These are phyloP conservation scores for Aspergillus sp. DNA, from an alignment of 2,329 filamentous ascomycete genomes.

Conservation along the genomic window DNA sequence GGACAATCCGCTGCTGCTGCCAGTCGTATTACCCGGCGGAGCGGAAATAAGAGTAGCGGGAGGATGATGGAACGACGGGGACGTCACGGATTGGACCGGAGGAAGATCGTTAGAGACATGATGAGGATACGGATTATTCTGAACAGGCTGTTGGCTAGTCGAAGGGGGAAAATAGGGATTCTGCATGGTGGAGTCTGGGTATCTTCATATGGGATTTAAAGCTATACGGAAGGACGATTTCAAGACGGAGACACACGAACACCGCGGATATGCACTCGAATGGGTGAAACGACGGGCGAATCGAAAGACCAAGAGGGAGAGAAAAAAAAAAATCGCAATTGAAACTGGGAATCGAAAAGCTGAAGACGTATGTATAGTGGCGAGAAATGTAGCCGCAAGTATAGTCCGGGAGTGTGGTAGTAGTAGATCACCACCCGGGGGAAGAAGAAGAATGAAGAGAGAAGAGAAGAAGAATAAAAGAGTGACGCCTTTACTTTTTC, in stretches of 20 bases:
- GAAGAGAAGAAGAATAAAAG: constrained; percentile 4
- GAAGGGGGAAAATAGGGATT: constrained; percentile 24
- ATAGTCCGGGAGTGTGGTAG: too few species aligned
- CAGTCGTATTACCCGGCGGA: constrained; percentile 23
- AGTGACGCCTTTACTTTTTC: too few species aligned
- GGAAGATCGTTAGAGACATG: constrained; percentile 26
- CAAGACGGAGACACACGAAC: background rate
- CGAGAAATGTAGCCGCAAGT: too few species aligned
- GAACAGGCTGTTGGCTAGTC: constrained; percentile 8
- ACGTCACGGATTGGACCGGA: constrained; percentile 29
- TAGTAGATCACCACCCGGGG: too few species aligned
- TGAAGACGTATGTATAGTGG: too few species aligned
- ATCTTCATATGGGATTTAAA: background rate
- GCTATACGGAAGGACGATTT: background rate
- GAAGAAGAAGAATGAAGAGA: background rate
- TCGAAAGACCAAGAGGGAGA: background rate
- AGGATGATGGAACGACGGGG: constrained; percentile 22
- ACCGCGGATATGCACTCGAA: too few species aligned
- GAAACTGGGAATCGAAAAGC: too few species aligned
- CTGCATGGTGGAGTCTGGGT: constrained; percentile 20
- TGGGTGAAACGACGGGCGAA: background rate
- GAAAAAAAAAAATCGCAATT: background rate
- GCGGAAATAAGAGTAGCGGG: constrained; percentile 26
- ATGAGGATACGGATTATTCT: constrained; percentile 6
- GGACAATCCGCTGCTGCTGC: constrained; percentile 29